Conservation (phyloP, 2,329 filamentous ascomycete genomes). For the Aureobasidium zeae region DNA sequence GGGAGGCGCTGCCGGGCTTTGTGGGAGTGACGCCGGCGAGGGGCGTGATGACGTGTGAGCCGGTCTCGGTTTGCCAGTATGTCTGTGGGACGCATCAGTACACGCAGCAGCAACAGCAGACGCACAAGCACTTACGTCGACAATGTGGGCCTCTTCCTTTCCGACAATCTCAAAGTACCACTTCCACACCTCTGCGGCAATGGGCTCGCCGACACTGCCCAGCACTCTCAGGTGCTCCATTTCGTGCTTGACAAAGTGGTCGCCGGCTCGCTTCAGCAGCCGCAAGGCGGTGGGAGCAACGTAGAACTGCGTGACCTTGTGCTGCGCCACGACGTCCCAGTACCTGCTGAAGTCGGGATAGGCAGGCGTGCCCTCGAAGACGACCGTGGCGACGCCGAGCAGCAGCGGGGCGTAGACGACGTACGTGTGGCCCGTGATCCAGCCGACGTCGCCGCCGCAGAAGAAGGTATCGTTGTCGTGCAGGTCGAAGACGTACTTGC, state of each 20-base stretch:
- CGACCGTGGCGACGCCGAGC: slow-evolving; percentile 85
- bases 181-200: slow-evolving; percentile 97
- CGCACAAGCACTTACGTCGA: slow-evolving; percentile 65
- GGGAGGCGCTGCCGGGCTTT: slow-evolving; percentile 89
- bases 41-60: slow-evolving; percentile 90
- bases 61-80: slow-evolving; percentile 99
- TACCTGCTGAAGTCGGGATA: slow-evolving; percentile 98
- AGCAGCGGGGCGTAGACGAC: slow-evolving; percentile 93
- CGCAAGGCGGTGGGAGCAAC: slow-evolving; percentile 91
- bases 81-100: slow-evolving; percentile 52
- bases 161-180: slow-evolving; percentile 97
- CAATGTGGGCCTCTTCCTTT: slow-evolving; percentile 83
- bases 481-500: slow-evolving; percentile 98
- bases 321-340: slow-evolving; percentile 96
- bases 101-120: not conserved
- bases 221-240: slow-evolving; percentile 86
- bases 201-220: slow-evolving; percentile 93
- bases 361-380: slow-evolving; percentile 95
- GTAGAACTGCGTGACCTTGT: slow-evolving; percentile 95
- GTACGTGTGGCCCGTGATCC: slow-evolving; percentile 98
- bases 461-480: slow-evolving; percentile 91
- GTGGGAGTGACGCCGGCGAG: slow-evolving; percentile 89
- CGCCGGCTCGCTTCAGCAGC: slow-evolving; percentile 86
- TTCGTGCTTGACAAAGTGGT: slow-evolving; percentile 79
- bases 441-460: slow-evolving; percentile 95